Base-by-base conservation (phyloP, 31 red algal species). In the Bonnemaisonia californica region DNA sequence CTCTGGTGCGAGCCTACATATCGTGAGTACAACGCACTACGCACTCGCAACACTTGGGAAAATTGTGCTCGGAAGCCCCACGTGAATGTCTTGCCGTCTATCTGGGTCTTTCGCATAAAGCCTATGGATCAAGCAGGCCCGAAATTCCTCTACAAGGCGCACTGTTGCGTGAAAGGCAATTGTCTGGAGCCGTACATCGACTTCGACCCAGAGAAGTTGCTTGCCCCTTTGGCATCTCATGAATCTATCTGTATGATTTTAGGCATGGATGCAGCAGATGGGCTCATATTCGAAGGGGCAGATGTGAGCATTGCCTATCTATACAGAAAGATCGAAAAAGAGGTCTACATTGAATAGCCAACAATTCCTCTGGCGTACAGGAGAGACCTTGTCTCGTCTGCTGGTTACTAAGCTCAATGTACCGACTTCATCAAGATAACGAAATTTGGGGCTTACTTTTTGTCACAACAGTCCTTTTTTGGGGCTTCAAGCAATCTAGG, bases 141-240 rank as follows among this genome's bases (percentile, higher is more conserved):
- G 27, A 40, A 31, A 1, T 56, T 68, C 32, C 18, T 69, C 19
- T 35, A 32, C 34, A 45, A 45, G 32, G 62, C 77, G 3, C 27
- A 34, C 21, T 67, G 33, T 4, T 0, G 27, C 23, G 30, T 69
- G 21, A 34, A 62, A 24, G 62, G 39, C 1, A 42, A 69, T 0
- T 21, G 28, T 28, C 34, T 42, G 37, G 38, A 4, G 36, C 19
- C 5, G 4, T 13, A 39, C 0, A 54, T 59, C 16, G 60, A 69
- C 40, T 81, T 81, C 57, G 77, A 81, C 39, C 37, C 61, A 1
- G 0, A 41, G 26, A 47, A 18, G 21, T 23, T 56, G 24, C 69
- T 69, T 18, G 77, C 77, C n/a, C 77, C 60, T 23, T 60, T 81
- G n/a, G 77, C 61, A n/a, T 16, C 33, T 45, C 19, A 55, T 55